Evolutionary conservation across 1,139 yeast species (phyloP).

Genomic region (Suhomyces choctaworum): DNA sequence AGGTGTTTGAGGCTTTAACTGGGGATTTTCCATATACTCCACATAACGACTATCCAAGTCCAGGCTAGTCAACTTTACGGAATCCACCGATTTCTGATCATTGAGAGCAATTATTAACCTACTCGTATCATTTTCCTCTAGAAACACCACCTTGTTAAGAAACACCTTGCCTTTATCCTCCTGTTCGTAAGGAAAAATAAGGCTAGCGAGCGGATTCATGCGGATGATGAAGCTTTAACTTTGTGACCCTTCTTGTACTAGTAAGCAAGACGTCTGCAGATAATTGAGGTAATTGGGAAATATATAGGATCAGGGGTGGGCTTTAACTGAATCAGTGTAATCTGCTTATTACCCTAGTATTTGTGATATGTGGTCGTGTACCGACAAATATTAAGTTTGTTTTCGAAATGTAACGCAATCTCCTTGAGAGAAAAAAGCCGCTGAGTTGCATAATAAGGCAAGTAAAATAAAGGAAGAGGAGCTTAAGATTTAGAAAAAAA

Average conservation of each 20-base stretch:
- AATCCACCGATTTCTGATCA: slow-evolving; percentile 19
- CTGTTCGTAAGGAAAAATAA: slow-evolving; percentile 31
- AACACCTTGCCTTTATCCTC: slow-evolving; percentile 17
- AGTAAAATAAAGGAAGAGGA: not conserved
- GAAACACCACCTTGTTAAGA: slow-evolving; percentile 26
- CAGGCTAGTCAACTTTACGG: slow-evolving; percentile 17
- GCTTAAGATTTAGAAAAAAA: slow-evolving; percentile 6
- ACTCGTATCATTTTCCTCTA: slow-evolving; percentile 24
- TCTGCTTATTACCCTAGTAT: not conserved
- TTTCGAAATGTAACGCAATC: not conserved
- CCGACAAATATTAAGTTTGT: not conserved
- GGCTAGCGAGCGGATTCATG: slow-evolving; percentile 13
- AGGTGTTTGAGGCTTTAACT: slow-evolving; percentile 20
- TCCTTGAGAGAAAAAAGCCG: not conserved
- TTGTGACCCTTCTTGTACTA: not conserved
- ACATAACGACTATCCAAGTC: slow-evolving; percentile 17
- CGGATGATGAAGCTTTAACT: not conserved
- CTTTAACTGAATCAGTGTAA: not conserved
- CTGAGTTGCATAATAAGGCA: not conserved
- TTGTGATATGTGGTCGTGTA: slow-evolving; percentile 2
- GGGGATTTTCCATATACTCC: slow-evolving; percentile 28
- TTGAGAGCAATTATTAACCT: slow-evolving; percentile 23
- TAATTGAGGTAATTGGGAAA: not conserved
- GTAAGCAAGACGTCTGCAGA: too few species aligned
- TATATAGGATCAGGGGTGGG: not conserved